phyloP scores from a whole-genome alignment of 768 basidiomycete species.

The Agaricus sinodeliciosus region DNA sequence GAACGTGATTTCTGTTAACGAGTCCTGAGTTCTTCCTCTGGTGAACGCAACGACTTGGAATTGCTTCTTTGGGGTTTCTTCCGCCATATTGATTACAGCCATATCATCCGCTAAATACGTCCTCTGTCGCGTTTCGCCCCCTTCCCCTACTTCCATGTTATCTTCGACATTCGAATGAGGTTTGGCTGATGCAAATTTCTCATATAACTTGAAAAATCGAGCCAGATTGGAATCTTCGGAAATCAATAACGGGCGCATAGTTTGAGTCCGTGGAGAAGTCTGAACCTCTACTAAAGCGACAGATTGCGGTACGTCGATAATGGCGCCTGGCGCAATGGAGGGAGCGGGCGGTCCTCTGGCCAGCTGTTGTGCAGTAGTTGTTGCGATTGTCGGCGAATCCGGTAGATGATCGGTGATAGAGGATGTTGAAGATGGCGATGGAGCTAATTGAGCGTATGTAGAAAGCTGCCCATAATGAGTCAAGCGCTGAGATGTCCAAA shows the following conservation, averaged over 20 bases:
- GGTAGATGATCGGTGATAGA: not conserved
- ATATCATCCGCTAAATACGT: not conserved
- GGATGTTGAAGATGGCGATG: not conserved
- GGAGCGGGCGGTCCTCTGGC: not conserved
- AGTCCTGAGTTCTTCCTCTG: constrained; percentile 8
- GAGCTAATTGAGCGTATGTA: not conserved
- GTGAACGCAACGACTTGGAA: constrained; percentile 13
- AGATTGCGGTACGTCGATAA: not conserved
- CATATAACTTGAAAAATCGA: constrained; percentile 5
- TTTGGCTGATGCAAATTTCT: not conserved
- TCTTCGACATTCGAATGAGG: not conserved
- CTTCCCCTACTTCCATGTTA: not conserved
- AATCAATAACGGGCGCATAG: not conserved
- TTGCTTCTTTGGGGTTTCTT: constrained; percentile 16
- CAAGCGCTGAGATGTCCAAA: not conserved
- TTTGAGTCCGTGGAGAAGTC: not conserved
- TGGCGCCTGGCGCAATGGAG: not conserved
- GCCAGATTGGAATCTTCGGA: constrained; percentile 4
- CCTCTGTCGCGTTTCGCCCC: not conserved
- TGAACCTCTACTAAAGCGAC: not conserved
- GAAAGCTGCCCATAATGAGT: not conserved
- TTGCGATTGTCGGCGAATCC: too few species aligned
- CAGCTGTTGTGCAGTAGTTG: not conserved
- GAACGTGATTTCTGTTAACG: constrained; percentile 18
- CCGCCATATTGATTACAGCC: not conserved